Base-by-base conservation (phyloP, 352 stramenopile species). In the Phytophthora aleatoria region DNA sequence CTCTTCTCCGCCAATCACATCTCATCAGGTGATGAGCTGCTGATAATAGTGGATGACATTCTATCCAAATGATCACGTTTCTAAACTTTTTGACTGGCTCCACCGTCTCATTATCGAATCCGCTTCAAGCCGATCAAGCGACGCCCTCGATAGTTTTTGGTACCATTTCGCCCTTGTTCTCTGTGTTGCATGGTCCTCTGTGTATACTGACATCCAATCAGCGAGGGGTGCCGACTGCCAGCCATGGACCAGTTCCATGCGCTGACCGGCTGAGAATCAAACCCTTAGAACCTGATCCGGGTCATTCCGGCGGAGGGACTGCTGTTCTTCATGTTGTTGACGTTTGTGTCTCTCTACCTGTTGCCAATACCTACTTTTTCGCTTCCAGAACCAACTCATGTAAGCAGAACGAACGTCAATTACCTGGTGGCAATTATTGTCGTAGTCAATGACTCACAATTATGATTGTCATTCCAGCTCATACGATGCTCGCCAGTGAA, bases 201-300 rank as follows among this genome's bases (percentile, higher is more conserved):
- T 66, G 63, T 58, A 35, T 45, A 80, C 71, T 78, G 61, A 82
- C 73, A 56, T 58, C 45, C 50, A 70, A 77, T 69, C 79, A 86
- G 79, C 79, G 79, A 85, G 76, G 79, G 79, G 79, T 86, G 76
- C 74, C 77, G 64, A 73, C 27, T 59, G 67, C 66, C 60, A 72
- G 53, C 54, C 74, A 75, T 81, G 66, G 68, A 81, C 74, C 2
- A 74, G 65, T 79, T 81, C 73, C 56, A 69, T 77, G 67, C 50
- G 74, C 63, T 74, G 64, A 57, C 64, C 57, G 76, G 74, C 76
- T 85, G 79, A 84, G 76, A 3, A 83, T 80, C 1, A 85, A 56
- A 85, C 74, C 74, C 74, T 88, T 81, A 75, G 62, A 75, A 85
- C 79, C 76, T 85, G 76, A 87, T 81, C 78, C 73, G 78, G 78